These are phyloP conservation scores for Erythrobasidium hasegawianum DNA, from an alignment of 1,284 basidiomycete species.

Conservation along the genomic window DNA sequence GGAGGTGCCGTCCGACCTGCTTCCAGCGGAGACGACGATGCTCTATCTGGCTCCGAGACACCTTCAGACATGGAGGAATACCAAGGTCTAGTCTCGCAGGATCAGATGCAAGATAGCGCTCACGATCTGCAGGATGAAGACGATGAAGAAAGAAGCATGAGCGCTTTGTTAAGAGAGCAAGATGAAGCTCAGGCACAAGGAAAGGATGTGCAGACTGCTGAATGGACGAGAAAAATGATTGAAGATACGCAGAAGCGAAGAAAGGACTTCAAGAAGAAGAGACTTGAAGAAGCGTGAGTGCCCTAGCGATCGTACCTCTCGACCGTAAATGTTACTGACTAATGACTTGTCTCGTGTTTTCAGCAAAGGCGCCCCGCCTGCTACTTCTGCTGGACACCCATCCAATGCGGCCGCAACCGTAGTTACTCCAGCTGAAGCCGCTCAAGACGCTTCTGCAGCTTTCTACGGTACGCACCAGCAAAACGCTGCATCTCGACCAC, in stretches of 20 bases:
- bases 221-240: conserved; percentile 19
- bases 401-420: no score
- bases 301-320: not conserved
- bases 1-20: not conserved
- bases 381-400: no score
- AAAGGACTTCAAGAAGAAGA: conserved; percentile 24
- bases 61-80: not conserved
- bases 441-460: no score
- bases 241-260: conserved; percentile 18
- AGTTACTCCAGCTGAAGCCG: no score
- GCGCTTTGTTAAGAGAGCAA: conserved; percentile 1
- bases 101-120: not conserved
- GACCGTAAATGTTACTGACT: no score
- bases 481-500: not conserved
- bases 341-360: no score
- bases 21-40: not conserved
- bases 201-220: not conserved
- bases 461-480: not conserved
- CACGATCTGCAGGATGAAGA: not conserved
- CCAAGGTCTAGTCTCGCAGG: not conserved
- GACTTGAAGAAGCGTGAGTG: not conserved
- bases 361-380: no score
- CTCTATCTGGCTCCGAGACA: not conserved
- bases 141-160: conserved; percentile 26
- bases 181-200: conserved; percentile 12